phyloP scores from a whole-genome alignment of 371 early-diverging fungal genomes.

The Mucor plumbeus region DNA sequence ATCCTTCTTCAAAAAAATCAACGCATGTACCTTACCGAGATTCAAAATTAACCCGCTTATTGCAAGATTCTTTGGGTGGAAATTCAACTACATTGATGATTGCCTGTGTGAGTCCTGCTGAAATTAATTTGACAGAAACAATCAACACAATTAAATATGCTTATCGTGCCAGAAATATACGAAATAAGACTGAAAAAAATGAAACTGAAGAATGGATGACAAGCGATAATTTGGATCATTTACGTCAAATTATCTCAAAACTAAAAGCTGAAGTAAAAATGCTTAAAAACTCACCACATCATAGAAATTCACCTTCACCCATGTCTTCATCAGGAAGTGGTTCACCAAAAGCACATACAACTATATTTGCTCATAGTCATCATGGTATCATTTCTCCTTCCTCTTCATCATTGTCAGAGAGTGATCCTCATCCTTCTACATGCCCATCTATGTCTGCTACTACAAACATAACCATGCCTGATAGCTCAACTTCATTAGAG shows the following conservation, averaged over 20 bases:
- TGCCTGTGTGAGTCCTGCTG: constrained; percentile 89
- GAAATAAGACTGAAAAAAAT: constrained; percentile 79
- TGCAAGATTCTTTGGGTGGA: constrained; percentile 97
- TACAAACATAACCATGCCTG: constrained; percentile 28
- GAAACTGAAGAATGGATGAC: constrained; percentile 69
- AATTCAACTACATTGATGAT: constrained; percentile 92
- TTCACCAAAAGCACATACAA: constrained; percentile 19
- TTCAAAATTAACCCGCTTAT: constrained; percentile 95
- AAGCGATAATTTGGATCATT: constrained; percentile 60
- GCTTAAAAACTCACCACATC: constrained; percentile 37
- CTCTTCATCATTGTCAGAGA: constrained; percentile 28
- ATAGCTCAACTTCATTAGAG: constrained; percentile 14
- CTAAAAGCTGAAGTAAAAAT: constrained; percentile 58
- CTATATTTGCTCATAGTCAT: constrained; percentile 11
- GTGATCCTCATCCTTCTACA: constrained; percentile 16
- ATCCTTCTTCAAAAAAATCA: constrained; percentile 62
- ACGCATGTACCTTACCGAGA: constrained; percentile 96
- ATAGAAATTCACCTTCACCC: constrained; percentile 23
- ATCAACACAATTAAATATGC: constrained; percentile 93
- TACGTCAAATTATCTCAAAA: constrained; percentile 61
- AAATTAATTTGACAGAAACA: constrained; percentile 87
- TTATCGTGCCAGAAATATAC: constrained; percentile 85
- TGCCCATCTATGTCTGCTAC: constrained; percentile 36
- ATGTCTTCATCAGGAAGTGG: constrained; percentile 15
- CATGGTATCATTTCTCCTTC: constrained; percentile 26